Percentiles rank a stretch among this genome's conserved stretches.
These are phyloP conservation scores for Suhomyces ambrosiae DNA, from an alignment of 1,139 yeast genomes.

Conservation along the genomic window DNA sequence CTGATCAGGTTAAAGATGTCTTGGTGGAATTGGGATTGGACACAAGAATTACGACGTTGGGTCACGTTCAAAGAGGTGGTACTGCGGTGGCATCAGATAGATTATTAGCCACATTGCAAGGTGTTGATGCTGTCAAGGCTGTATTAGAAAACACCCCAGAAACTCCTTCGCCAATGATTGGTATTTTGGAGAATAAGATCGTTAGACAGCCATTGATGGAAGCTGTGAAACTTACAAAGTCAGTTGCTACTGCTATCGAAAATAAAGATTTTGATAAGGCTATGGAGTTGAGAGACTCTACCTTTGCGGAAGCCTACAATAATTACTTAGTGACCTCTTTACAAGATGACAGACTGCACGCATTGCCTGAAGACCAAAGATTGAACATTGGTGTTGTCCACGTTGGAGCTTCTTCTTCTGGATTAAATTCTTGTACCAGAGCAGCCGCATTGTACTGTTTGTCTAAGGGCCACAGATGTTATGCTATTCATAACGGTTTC, in stretches of 20 bases:
- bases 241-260: conserved; percentile 69
- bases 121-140: conserved; percentile 82
- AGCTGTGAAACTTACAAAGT: conserved; percentile 68
- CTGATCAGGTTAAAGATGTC: conserved; percentile 68
- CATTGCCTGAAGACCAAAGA: conserved; percentile 56
- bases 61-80: conserved; percentile 88
- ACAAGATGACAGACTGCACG: conserved; percentile 62
- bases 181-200: conserved; percentile 69
- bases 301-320: conserved; percentile 68
- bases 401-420: conserved; percentile 85
- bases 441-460: conserved; percentile 75
- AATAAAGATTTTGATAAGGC: conserved; percentile 63
- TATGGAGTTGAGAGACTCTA: conserved; percentile 68
- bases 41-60: conserved; percentile 76
- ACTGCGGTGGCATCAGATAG: conserved; percentile 82
- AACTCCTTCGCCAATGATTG: conserved; percentile 78
- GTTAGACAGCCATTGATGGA: conserved; percentile 71
- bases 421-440: conserved; percentile 75
- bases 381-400: conserved; percentile 75
- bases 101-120: conserved; percentile 74
- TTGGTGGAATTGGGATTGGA: conserved; percentile 73
- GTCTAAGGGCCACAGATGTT: conserved; percentile 74
- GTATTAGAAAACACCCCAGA: conserved; percentile 69
- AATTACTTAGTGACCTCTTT: conserved; percentile 71
- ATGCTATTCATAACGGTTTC: conserved; percentile 76